These are phyloP conservation scores for Aechmea fasciata DNA, from an alignment of 176 grass and related monocot species.

Conservation along the genomic window DNA sequence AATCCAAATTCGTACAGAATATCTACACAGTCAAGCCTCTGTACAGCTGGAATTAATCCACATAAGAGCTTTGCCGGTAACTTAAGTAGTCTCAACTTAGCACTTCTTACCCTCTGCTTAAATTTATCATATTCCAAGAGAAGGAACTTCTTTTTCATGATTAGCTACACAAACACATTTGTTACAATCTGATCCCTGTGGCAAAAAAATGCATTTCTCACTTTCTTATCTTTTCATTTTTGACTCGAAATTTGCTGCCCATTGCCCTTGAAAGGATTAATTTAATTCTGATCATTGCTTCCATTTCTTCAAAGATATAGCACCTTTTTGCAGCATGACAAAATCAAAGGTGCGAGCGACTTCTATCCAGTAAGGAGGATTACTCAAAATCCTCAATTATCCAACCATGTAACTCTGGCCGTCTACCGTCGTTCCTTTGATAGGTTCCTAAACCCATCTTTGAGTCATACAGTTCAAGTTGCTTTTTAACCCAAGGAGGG, in stretches of 20 bases:
- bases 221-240: no score
- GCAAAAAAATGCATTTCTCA: no score
- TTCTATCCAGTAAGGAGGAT: neutral
- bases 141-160: no score
- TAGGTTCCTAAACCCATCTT: conserved; percentile 11
- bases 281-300: neutral
- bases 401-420: conserved; percentile 22
- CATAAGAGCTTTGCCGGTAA: no score
- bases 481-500: conserved; percentile 54
- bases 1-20: no score
- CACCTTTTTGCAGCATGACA: neutral
- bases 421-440: neutral
- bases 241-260: neutral
- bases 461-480: conserved; percentile 38
- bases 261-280: neutral
- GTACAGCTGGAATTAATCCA: no score
- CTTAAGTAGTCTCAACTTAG: no score
- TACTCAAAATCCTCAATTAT: conserved; percentile 33
- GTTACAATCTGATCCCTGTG: no score
- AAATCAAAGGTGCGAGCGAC: neutral
- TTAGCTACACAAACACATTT: no score
- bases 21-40: no score
- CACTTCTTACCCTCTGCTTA: no score
- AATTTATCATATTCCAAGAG: no score
- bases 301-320: neutral